Percentiles rank a stretch among this genome's conserved stretches.
Conservation (phyloP, 2,329 filamentous ascomycete genomes). For the Tolypocladium tropicale region DNA sequence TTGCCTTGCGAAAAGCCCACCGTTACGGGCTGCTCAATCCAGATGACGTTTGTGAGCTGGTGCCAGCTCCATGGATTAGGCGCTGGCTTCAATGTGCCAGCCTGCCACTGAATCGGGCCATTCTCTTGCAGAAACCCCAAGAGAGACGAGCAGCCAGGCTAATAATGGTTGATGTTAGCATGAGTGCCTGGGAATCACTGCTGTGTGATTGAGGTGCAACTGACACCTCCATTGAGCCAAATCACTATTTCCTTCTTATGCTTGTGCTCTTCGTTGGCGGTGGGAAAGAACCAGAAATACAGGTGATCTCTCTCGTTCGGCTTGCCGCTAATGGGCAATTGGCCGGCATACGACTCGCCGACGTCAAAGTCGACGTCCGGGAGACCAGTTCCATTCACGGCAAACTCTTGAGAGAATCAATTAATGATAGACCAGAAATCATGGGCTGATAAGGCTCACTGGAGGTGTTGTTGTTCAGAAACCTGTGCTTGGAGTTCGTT, state of each 20-base stretch:
- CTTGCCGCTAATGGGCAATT: constrained; percentile 40
- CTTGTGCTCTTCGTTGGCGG: constrained; percentile 29
- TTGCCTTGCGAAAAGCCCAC: constrained; percentile 61
- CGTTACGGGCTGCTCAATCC: constrained; percentile 57
- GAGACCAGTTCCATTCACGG: constrained; percentile 48
- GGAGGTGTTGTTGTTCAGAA: background rate
- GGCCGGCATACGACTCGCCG: constrained; percentile 47
- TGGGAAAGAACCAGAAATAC: constrained; percentile 60
- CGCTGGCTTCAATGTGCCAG: constrained; percentile 56
- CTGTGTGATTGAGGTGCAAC: constrained; percentile 1
- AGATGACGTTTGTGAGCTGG: constrained; percentile 42
- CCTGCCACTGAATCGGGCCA: constrained; percentile 61
- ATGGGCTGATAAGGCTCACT: background rate
- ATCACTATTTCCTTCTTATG: constrained; percentile 50
- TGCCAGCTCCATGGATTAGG: constrained; percentile 63
- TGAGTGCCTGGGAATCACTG: background rate
- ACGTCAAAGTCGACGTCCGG: constrained; percentile 57
- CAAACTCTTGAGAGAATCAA: constrained; percentile 31
- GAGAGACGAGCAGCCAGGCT: constrained; percentile 49
- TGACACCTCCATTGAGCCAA: constrained; percentile 47
- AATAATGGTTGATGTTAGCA: background rate
- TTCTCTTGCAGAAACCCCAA: constrained; percentile 68
- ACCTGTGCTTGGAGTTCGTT: background rate
- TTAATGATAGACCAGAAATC: too few relatives aligned
- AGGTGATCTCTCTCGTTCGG: constrained; percentile 40